Percentiles rank a stretch among this genome's conserved stretches.
Evolutionary conservation across 176 grass and related monocot genomes (phyloP).

Genomic region (Neostapfia colusana): DNA sequence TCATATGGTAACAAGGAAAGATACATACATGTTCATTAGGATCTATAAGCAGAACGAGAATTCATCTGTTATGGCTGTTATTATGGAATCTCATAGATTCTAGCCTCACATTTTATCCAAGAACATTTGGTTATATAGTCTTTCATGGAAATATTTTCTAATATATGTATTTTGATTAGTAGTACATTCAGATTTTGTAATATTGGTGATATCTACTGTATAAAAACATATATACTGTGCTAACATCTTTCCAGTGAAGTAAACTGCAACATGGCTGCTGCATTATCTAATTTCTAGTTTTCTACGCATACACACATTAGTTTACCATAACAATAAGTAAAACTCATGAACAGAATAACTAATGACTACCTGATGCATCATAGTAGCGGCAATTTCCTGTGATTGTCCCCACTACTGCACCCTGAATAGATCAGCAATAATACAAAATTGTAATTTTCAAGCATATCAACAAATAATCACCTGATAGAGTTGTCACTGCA

Average conservation of each 20-base stretch:
- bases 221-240: neutral
- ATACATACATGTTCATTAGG: slow-evolving; percentile 5
- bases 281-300: neutral
- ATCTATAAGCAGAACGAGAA: slow-evolving; percentile 15
- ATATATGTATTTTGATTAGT: neutral
- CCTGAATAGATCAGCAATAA: slow-evolving; percentile 54
- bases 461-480: slow-evolving; percentile 1
- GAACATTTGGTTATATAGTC: neutral
- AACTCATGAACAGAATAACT: slow-evolving; percentile 45
- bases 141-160: neutral
- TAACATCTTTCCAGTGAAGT: slow-evolving; percentile 5
- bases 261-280: slow-evolving; percentile 26
- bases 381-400: slow-evolving; percentile 80
- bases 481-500: slow-evolving; percentile 25
- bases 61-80: slow-evolving; percentile 12
- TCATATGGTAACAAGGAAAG: neutral
- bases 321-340: slow-evolving; percentile 20
- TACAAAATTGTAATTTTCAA: slow-evolving; percentile 20
- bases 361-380: slow-evolving; percentile 78
- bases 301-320: slow-evolving; percentile 24
- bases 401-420: slow-evolving; percentile 72
- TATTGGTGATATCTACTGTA: neutral
- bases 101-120: slow-evolving; percentile 4
- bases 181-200: neutral
- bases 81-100: no score